Conservation (phyloP, 257 asterid genomes). For the Linaria vulgaris region DNA sequence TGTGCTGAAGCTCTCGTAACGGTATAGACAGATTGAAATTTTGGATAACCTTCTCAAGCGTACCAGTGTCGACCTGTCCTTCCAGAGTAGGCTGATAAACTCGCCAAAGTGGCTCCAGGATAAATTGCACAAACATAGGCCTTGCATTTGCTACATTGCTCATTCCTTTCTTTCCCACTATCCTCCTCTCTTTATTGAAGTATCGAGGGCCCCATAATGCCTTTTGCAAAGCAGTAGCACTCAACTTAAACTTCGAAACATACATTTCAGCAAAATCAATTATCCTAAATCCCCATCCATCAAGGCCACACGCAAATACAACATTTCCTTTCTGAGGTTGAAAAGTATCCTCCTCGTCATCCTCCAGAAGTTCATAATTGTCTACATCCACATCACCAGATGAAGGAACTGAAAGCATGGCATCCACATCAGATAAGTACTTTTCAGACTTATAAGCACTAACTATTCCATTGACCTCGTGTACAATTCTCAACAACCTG, state of each 20-base stretch:
- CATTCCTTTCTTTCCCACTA: constrained; percentile 71
- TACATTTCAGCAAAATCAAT: constrained; percentile 67
- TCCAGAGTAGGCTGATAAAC: constrained; percentile 71
- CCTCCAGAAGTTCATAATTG: constrained; percentile 57
- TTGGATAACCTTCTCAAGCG: constrained; percentile 65
- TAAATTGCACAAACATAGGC: constrained; percentile 89
- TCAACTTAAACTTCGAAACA: constrained; percentile 74
- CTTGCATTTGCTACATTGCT: constrained; percentile 56
- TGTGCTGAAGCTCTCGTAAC: constrained; percentile 77
- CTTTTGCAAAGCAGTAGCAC: constrained; percentile 55
- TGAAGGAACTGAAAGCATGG: constrained; percentile 60
- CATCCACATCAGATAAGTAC: constrained; percentile 89
- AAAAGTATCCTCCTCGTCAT: constrained; percentile 89
- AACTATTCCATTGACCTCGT: constrained; percentile 87
- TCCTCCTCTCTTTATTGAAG: constrained; percentile 61
- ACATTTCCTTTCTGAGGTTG: constrained; percentile 98
- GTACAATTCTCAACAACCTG: constrained; percentile 74
- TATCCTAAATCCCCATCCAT: constrained; percentile 92
- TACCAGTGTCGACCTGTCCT: constrained; percentile 46
- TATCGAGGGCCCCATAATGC: constrained; percentile 94
- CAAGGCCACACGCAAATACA: constrained; percentile 84
- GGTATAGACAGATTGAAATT: constrained; percentile 79
- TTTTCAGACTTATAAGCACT: constrained; percentile 82
- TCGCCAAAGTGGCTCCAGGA: constrained; percentile 87
- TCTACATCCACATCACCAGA: constrained; percentile 47